These are phyloP conservation scores for Alternaria sp. DNA, from an alignment of 2,329 filamentous ascomycete species.

Conservation along the genomic window DNA sequence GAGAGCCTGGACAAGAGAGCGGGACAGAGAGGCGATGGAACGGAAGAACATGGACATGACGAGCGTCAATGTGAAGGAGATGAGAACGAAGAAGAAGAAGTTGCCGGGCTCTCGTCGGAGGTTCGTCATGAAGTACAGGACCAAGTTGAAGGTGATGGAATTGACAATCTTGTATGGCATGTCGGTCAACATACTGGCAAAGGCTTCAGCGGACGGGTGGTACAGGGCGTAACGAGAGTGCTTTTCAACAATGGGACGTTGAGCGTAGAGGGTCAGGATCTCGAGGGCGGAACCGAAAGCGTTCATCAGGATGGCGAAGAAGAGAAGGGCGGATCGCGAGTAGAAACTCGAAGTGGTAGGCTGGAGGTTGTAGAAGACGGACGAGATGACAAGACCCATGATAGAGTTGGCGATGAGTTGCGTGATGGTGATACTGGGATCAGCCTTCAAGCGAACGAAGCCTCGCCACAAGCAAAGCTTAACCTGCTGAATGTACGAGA, in stretches of 20 bases:
- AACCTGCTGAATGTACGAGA: conserved; percentile 78
- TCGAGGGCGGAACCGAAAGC: conserved; percentile 82
- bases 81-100: conserved; percentile 86
- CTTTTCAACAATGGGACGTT: conserved; percentile 92
- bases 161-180: conserved; percentile 83
- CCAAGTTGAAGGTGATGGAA: conserved; percentile 76
- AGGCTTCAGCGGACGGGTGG: conserved; percentile 87
- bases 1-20: conserved; percentile 66
- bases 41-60: conserved; percentile 89
- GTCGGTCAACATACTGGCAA: conserved; percentile 84
- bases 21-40: conserved; percentile 76
- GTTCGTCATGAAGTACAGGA: conserved; percentile 87
- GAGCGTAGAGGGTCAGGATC: conserved; percentile 84
- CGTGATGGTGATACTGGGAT: conserved; percentile 75
- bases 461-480: conserved; percentile 81
- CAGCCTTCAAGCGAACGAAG: conserved; percentile 76
- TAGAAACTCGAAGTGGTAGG: conserved; percentile 75
- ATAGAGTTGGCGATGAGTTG: conserved; percentile 73
- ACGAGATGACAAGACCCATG: conserved; percentile 79
- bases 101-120: conserved; percentile 73
- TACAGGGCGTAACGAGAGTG: conserved; percentile 86
- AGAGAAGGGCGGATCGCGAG: conserved; percentile 77
- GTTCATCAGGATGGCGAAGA: conserved; percentile 88
- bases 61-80: conserved; percentile 75
- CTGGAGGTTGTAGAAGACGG: conserved; percentile 79